Evolutionary conservation across 805 yeast genomes (phyloP).

Genomic region (Yarrowia porcina): DNA sequence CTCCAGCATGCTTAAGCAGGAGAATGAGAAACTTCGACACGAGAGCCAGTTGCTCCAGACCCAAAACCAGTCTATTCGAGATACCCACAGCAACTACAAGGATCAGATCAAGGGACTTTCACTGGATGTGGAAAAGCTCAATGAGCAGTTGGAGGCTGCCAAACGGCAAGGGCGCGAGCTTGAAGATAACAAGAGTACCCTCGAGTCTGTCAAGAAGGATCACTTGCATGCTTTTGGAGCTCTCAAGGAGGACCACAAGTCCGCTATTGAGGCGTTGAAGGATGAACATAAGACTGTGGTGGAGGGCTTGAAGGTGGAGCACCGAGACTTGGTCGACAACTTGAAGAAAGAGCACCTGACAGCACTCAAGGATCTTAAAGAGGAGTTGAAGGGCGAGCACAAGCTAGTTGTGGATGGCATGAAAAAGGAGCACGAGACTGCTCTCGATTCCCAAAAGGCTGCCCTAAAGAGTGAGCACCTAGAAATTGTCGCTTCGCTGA

Average conservation of each 20-base stretch:
- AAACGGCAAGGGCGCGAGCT: not conserved
- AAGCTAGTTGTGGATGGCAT: not conserved
- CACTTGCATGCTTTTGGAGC: not conserved
- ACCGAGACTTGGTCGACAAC: not conserved
- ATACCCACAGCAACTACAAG: slow-evolving; percentile 21
- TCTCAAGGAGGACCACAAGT: not conserved
- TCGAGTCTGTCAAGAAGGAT: not conserved
- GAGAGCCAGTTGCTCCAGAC: slow-evolving; percentile 18
- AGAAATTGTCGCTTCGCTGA: not conserved
- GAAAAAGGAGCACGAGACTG: not conserved
- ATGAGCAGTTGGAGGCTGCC: not conserved
- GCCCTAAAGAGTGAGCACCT: not conserved
- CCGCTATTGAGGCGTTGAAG: not conserved
- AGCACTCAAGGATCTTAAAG: not conserved
- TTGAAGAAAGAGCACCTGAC: not conserved
- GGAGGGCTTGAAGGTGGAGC: not conserved
- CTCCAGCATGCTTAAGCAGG: not conserved
- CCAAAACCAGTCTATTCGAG: slow-evolving; percentile 17
- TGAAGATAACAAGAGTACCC: not conserved
- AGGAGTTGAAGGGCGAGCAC: not conserved
- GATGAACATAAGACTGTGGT: not conserved
- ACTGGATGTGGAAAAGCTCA: not conserved
- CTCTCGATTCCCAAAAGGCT: not conserved
- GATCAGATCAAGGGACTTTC: slow-evolving; percentile 3
- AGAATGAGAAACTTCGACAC: slow-evolving; percentile 6